Evolutionary conservation across 768 basidiomycete species (phyloP).

Genomic region (Amanita rimosa): DNA sequence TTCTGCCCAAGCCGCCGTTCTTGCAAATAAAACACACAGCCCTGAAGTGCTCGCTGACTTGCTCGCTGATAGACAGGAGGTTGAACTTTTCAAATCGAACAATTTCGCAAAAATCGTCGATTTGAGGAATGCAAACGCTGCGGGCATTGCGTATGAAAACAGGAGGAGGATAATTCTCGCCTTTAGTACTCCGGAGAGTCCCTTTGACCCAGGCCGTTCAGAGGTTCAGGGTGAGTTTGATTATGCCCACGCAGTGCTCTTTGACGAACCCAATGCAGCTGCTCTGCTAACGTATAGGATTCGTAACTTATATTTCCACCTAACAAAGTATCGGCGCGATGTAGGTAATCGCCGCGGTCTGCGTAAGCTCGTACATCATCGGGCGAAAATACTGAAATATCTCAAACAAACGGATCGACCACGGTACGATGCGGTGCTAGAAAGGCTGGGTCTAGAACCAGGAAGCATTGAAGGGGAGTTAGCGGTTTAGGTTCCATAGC

Average conservation of each 20-base stretch:
- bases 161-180: conserved; percentile 62
- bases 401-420: conserved; percentile 49
- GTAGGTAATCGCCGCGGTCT: conserved; percentile 69
- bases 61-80: conserved; percentile 15
- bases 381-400: conserved; percentile 78
- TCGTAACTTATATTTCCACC: conserved; percentile 69
- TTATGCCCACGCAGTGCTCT: background rate
- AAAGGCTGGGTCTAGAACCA: conserved; percentile 66
- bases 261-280: conserved; percentile 31
- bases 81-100: conserved; percentile 35
- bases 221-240: conserved; percentile 77
- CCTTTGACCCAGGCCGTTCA: conserved; percentile 68
- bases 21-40: conserved; percentile 1
- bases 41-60: conserved; percentile 1
- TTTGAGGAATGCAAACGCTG: conserved; percentile 78
- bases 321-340: conserved; percentile 60
- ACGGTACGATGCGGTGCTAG: conserved; percentile 66
- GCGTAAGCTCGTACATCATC: conserved; percentile 66
- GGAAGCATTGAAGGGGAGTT: conserved; percentile 86
- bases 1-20: conserved; percentile 21
- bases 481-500: conserved; percentile 28
- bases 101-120: conserved; percentile 64
- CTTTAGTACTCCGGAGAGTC: conserved; percentile 63
- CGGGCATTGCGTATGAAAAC: conserved; percentile 83
- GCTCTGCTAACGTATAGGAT: conserved; percentile 83